Evolutionary conservation across 1,284 basidiomycete species (phyloP).

Genomic region (Polyporus tsugae): DNA sequence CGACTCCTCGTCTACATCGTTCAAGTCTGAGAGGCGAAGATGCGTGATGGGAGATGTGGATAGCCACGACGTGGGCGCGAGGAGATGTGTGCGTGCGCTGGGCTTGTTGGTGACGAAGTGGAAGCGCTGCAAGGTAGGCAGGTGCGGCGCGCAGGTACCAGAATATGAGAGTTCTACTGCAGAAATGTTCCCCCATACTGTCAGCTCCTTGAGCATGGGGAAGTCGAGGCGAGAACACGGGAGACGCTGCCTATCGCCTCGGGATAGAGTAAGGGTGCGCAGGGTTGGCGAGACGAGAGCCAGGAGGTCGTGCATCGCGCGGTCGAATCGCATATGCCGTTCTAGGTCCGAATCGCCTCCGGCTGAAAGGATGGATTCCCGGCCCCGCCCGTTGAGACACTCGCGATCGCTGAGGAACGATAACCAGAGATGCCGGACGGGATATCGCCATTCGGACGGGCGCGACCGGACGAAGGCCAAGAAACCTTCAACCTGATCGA

Average conservation of each 20-base stretch:
- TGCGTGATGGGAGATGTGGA: conserved; percentile 13
- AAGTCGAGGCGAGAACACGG: neutral
- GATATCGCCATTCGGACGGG: conserved; percentile 1
- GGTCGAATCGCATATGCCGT: neutral
- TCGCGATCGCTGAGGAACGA: conserved; percentile 12
- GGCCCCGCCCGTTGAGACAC: neutral
- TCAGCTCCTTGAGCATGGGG: conserved; percentile 19
- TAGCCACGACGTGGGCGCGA: neutral
- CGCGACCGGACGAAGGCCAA: neutral
- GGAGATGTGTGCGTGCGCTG: neutral
- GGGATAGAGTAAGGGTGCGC: neutral
- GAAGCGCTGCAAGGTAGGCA: conserved; percentile 19
- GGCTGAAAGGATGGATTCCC: neutral
- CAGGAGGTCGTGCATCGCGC: neutral
- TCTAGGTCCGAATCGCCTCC: neutral
- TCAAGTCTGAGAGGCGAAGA: conserved; percentile 16
- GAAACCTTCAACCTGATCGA: conserved; percentile 7
- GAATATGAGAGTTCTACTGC: neutral
- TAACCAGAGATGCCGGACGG: conserved; percentile 8
- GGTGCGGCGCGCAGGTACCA: no score
- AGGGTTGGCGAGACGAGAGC: neutral
- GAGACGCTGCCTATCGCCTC: neutral
- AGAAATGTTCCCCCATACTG: neutral
- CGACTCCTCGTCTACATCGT: neutral
- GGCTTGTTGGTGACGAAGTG: conserved; percentile 1